Evolutionary conservation across 306 rosid species (phyloP).

Genomic region (Benincasa hispida): DNA sequence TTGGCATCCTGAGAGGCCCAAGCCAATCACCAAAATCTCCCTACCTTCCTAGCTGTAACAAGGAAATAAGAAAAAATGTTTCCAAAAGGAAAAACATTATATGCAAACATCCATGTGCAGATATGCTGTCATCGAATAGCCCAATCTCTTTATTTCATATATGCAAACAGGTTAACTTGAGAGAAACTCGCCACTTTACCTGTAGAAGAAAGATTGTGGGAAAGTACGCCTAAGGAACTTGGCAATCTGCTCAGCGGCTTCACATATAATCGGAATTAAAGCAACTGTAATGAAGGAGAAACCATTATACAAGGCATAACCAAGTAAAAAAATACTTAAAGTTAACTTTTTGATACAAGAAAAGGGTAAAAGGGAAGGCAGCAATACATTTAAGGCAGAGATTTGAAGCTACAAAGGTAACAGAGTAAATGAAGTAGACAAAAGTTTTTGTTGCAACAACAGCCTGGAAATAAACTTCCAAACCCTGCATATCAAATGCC

Average conservation of each 20-base stretch:
- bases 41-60: background rate
- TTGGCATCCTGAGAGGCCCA: background rate
- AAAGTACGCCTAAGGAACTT: slow-evolving; percentile 82
- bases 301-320: slow-evolving; percentile 16
- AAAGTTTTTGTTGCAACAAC: slow-evolving; percentile 61
- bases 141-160: background rate
- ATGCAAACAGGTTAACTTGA: background rate
- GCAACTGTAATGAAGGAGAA: slow-evolving; percentile 50
- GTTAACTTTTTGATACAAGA: background rate
- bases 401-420: slow-evolving; percentile 60
- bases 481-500: slow-evolving; percentile 67
- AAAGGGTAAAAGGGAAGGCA: background rate
- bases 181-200: slow-evolving; percentile 26
- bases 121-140: background rate
- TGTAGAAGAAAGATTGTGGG: slow-evolving; percentile 66
- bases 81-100: background rate
- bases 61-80: background rate
- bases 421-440: slow-evolving; percentile 71
- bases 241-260: slow-evolving; percentile 64
- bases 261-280: slow-evolving; percentile 70
- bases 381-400: slow-evolving; percentile 65
- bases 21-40: background rate
- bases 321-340: background rate
- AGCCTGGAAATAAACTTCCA: slow-evolving; percentile 73
- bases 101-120: background rate